Percentiles rank a stretch among this genome's conserved stretches.
These are phyloP conservation scores for Lachnellula hyalina DNA, from an alignment of 2,329 filamentous ascomycete species.

Conservation along the genomic window DNA sequence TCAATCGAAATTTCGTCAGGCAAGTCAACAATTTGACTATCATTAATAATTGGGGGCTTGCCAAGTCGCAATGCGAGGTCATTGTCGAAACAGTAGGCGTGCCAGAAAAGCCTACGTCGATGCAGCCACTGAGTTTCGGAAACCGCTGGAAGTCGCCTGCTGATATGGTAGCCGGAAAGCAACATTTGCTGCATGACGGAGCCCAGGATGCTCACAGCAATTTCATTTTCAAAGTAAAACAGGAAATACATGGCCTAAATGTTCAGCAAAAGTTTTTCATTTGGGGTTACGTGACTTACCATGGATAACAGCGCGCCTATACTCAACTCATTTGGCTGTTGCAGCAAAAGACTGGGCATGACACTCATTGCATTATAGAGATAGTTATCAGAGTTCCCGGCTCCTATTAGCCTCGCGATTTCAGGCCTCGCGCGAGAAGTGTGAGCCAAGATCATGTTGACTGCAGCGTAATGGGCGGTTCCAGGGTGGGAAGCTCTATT, in stretches of 20 bases:
- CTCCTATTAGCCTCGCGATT: not conserved
- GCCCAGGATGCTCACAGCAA: constrained; percentile 7
- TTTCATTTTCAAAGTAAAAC: constrained; percentile 8
- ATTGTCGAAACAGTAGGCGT: constrained; percentile 5
- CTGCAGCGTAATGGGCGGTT: constrained; percentile 8
- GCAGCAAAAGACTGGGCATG: constrained; percentile 9
- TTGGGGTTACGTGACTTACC: not conserved
- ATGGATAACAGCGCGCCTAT: constrained; percentile 8
- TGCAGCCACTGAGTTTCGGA: not conserved
- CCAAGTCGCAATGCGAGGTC: constrained; percentile 9
- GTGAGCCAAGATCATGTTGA: constrained; percentile 14
- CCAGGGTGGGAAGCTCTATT: constrained; percentile 1
- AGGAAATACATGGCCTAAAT: constrained; percentile 11
- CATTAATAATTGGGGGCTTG: constrained; percentile 2
- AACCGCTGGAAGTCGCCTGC: not conserved
- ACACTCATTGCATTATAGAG: constrained; percentile 11
- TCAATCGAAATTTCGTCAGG: constrained; percentile 2
- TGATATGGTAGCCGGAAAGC: constrained; percentile 4
- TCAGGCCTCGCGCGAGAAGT: not conserved
- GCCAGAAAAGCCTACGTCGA: constrained; percentile 7
- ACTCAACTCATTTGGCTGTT: constrained; percentile 5
- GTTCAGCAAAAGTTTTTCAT: not conserved
- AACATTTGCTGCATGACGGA: constrained; percentile 12
- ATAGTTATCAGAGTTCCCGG: constrained; percentile 4
- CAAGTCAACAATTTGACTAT: not conserved